phyloP scores from a whole-genome alignment of 805 yeast genomes.

The Ogataea nakhonphanomensis region DNA sequence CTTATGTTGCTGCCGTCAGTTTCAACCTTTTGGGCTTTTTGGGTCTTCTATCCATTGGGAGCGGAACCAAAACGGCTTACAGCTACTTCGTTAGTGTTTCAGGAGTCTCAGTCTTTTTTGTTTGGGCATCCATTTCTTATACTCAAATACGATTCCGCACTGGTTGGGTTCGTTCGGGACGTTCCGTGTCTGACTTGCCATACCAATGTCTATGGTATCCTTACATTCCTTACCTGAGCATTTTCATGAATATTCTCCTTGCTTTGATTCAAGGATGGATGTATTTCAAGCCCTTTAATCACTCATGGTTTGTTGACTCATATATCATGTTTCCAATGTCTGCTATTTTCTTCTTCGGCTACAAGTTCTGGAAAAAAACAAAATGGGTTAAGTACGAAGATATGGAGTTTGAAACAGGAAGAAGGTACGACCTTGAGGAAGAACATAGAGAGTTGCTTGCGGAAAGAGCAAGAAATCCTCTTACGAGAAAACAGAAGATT shows the following conservation, averaged over 20 bases:
- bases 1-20: slow-evolving; percentile 53
- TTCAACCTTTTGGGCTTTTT: slow-evolving; percentile 54
- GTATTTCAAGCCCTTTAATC: slow-evolving; percentile 51
- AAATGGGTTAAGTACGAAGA: slow-evolving; percentile 27
- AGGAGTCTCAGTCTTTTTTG: slow-evolving; percentile 66
- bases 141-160: slow-evolving; percentile 56
- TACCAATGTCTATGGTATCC: slow-evolving; percentile 53
- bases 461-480: slow-evolving; percentile 1
- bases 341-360: slow-evolving; percentile 29
- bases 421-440: slow-evolving; percentile 32
- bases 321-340: slow-evolving; percentile 63
- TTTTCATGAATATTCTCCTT: slow-evolving; percentile 47
- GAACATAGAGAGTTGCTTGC: background rate
- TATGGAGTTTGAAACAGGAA: slow-evolving; percentile 49
- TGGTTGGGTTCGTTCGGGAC: slow-evolving; percentile 43
- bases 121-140: slow-evolving; percentile 60
- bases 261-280: slow-evolving; percentile 68
- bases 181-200: slow-evolving; percentile 47
- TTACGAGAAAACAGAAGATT: slow-evolving; percentile 1
- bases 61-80: slow-evolving; percentile 62
- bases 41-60: slow-evolving; percentile 52
- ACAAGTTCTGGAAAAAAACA: slow-evolving; percentile 29
- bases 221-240: slow-evolving; percentile 44
- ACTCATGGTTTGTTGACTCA: slow-evolving; percentile 53
- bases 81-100: slow-evolving; percentile 57